Evolutionary conservation across 108 stramenopile genomes (phyloP).

Genomic region (Cyclotella choctawhatcheeana): DNA sequence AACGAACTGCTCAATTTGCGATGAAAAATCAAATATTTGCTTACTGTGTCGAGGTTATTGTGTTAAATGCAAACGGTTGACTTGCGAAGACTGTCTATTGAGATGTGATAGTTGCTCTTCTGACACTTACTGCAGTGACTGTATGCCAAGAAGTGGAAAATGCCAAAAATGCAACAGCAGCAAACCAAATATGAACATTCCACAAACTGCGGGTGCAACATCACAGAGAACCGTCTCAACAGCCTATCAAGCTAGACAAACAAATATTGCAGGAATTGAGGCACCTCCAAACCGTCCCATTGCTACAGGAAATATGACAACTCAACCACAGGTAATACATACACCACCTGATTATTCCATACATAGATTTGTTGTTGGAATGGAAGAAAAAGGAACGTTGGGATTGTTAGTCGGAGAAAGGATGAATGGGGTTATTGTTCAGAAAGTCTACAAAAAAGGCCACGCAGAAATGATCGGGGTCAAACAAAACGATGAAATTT

Average conservation of each 20-base stretch:
- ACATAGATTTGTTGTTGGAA: conserved; percentile 31
- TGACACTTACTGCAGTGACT: conserved; percentile 28
- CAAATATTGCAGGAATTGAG: neutral
- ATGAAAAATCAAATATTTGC: conserved; percentile 22
- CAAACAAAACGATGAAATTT: conserved; percentile 3
- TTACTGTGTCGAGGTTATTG: conserved; percentile 16
- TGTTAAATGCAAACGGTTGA: conserved; percentile 16
- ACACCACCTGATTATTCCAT: conserved; percentile 2
- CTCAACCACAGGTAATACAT: neutral
- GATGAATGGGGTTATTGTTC: neutral
- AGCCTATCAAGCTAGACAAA: too few relatives aligned
- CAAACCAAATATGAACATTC: neutral
- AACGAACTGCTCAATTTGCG: conserved; percentile 30
- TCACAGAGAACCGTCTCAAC: too few relatives aligned
- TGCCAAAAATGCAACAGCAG: neutral
- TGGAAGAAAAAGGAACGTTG: conserved; percentile 13
- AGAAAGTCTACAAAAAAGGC: conserved; percentile 5
- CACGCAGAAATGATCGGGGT: conserved; percentile 7
- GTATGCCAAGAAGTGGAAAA: conserved; percentile 9
- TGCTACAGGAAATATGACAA: neutral
- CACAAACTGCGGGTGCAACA: neutral
- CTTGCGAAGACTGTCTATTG: conserved; percentile 37
- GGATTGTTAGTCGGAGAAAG: conserved; percentile 5
- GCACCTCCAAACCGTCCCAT: neutral
- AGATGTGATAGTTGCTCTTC: conserved; percentile 28